Percentiles rank a stretch among this genome's conserved stretches.
These are phyloP conservation scores for Backusella australiensis DNA, from an alignment of 192 early-diverging fungal genomes.

Conservation along the genomic window DNA sequence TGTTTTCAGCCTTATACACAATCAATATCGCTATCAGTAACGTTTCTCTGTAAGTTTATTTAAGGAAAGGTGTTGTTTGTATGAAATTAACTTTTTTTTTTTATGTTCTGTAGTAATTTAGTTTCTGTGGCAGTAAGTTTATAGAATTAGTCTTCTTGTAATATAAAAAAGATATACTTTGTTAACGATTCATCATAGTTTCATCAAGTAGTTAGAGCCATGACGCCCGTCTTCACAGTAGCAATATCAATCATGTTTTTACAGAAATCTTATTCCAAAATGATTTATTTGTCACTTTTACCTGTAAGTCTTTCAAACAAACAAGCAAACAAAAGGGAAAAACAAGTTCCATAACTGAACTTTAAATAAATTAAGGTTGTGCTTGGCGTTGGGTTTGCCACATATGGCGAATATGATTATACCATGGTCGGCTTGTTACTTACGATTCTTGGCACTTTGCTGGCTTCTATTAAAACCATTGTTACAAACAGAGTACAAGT, in stretches of 20 bases:
- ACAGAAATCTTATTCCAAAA: slow-evolving; percentile 31
- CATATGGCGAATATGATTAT: slow-evolving; percentile 63
- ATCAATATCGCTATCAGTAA: slow-evolving; percentile 73
- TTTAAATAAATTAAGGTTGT: slow-evolving; percentile 37
- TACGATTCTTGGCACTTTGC: slow-evolving; percentile 63
- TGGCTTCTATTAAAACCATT: slow-evolving; percentile 68
- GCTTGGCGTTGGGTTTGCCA: slow-evolving; percentile 67
- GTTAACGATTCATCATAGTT: slow-evolving; percentile 35
- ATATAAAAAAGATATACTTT: not conserved
- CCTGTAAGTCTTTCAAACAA: slow-evolving; percentile 38
- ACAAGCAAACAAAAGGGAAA: not conserved
- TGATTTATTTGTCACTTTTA: slow-evolving; percentile 42
- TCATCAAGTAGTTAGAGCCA: slow-evolving; percentile 71
- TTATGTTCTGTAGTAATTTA: not conserved
- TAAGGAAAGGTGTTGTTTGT: not conserved
- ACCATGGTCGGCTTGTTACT: slow-evolving; percentile 58
- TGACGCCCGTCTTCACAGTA: slow-evolving; percentile 63
- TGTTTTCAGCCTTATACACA: slow-evolving; percentile 71
- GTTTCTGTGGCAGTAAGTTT: slow-evolving; percentile 20
- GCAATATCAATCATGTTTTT: slow-evolving; percentile 43
- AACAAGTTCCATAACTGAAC: not conserved
- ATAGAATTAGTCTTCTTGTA: not conserved
- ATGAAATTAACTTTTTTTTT: not conserved
- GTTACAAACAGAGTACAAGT: slow-evolving; percentile 67
- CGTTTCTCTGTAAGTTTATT: slow-evolving; percentile 50